Evolutionary conservation across 441 rosid genomes (phyloP), one percentile per base, ranked within the genome.

Genomic region (Aquilaria agallochum): DNA sequence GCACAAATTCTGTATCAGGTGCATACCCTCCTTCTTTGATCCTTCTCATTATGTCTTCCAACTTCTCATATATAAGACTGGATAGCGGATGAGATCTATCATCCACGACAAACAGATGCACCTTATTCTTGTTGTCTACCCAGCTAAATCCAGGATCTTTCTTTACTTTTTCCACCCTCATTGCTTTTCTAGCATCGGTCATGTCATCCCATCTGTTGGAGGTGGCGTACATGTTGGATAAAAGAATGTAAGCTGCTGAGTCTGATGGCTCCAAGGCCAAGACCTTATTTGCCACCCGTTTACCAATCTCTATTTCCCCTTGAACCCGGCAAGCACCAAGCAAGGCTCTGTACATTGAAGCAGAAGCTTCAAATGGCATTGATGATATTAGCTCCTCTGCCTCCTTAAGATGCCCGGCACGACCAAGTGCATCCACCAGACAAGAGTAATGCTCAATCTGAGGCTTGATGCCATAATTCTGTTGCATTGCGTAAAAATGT

Each of bases 371-470:
- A 53, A 74, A 54, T 7, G 76, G 67, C 72, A 78, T 66, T 33
- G 79, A 72, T 63, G 58, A 54, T 31, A 78, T 78, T 55, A 78
- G 30, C 14, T 63, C 60, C 46, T 74, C 79, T 58, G 82, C 82
- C 63, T 78, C 73, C 54, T 64, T 14, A 45, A 78, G 70, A 66
- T 36, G 67, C 60, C 82, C 82, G 55, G 79, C 74, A 59, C 82
- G 79, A 27, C 82, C 76, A 55, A 78, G 76, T 30, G 82, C 76
- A 60, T 78, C 82, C 47, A 77, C 76, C 27, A 78, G 72, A 61
- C 82, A 78, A 48, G 82, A 74, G 64, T 74, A 78, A 63, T 78
- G 79, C 70, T 74, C 79, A 14, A 78, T 75, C 53, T 74, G 79
- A 48, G 82, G 79, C 60, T 74, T 63, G 47, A 78, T 74, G 46